Percentiles rank a stretch among this genome's conserved stretches.
Evolutionary conservation across 345 rosid genomes (phyloP).

Genomic region (Camelina hispida): DNA sequence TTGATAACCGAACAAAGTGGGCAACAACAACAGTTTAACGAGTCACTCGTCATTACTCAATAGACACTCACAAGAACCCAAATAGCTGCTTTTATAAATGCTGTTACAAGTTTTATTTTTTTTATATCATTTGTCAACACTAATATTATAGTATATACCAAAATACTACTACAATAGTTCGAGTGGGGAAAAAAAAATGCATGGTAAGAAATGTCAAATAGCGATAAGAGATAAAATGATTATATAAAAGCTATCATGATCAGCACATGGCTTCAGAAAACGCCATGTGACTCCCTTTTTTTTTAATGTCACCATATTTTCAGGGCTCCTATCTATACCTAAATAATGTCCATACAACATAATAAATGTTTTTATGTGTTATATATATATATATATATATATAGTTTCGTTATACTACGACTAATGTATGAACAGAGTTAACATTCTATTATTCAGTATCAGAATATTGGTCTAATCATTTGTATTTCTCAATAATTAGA

Average conservation of each 20-base stretch:
- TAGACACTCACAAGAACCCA: slow-evolving; percentile 33
- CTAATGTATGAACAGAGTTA: slow-evolving; percentile 34
- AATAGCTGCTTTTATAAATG: slow-evolving; percentile 17
- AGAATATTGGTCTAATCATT: slow-evolving; percentile 41
- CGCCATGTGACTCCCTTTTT: slow-evolving; percentile 41
- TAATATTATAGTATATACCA: not conserved
- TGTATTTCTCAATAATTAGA: slow-evolving; percentile 37
- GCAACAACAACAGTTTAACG: slow-evolving; percentile 28
- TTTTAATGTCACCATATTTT: slow-evolving; percentile 31
- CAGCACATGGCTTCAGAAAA: slow-evolving; percentile 44
- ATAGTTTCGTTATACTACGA: slow-evolving; percentile 29
- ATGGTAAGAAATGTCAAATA: slow-evolving; percentile 42
- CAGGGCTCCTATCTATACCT: slow-evolving; percentile 37
- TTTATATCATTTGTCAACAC: slow-evolving; percentile 21
- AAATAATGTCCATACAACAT: slow-evolving; percentile 26
- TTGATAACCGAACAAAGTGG: slow-evolving; percentile 31
- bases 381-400: not conserved
- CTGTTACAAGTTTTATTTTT: slow-evolving; percentile 9
- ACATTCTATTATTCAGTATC: slow-evolving; percentile 25
- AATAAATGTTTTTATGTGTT: not conserved
- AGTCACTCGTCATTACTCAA: slow-evolving; percentile 26
- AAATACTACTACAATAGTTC: not conserved
- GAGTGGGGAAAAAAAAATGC: slow-evolving; percentile 8
- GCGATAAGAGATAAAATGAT: slow-evolving; percentile 26
- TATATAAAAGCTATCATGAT: slow-evolving; percentile 35